These are phyloP conservation scores for Metrosideros polymorpha DNA, from an alignment of 441 rosid species.

Conservation along the genomic window DNA sequence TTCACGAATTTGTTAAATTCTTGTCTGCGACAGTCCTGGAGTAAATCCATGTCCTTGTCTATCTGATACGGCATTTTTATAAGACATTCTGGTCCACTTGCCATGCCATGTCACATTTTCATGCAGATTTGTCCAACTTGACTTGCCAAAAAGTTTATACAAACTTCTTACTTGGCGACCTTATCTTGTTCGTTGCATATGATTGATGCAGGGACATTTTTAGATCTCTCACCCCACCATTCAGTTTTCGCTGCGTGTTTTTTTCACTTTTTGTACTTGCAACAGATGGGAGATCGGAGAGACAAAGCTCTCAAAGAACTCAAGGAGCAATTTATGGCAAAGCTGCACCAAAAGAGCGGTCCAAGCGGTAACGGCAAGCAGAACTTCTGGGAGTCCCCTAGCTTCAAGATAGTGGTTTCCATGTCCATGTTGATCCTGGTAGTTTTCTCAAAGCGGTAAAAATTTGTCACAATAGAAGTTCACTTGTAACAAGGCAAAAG, in stretches of 20 bases:
- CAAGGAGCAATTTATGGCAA: slow-evolving; percentile 49
- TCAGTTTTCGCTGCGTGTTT: background rate
- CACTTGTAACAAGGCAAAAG: background rate
- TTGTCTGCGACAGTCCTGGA: background rate
- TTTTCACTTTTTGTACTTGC: background rate
- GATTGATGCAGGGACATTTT: background rate
- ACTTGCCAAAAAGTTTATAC: background rate
- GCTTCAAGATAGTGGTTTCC: slow-evolving; percentile 75
- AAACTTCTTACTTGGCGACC: background rate
- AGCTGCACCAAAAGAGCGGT: slow-evolving; percentile 22
- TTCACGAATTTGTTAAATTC: background rate
- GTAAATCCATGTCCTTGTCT: background rate
- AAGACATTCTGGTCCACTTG: background rate
- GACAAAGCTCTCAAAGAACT: slow-evolving; percentile 77
- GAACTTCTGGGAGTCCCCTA: slow-evolving; percentile 81
- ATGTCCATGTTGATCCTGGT: slow-evolving; percentile 89
- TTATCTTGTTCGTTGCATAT: background rate
- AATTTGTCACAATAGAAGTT: background rate
- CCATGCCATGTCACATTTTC: background rate
- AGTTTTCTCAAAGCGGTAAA: slow-evolving; percentile 60
- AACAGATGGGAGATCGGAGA: slow-evolving; percentile 79
- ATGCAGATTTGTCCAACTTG: background rate
- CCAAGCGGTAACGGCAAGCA: slow-evolving; percentile 20
- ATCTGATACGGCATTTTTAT: background rate
- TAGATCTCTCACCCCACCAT: background rate